Conservation (phyloP, 768 basidiomycete species). For the Mycena sanguinolenta region DNA sequence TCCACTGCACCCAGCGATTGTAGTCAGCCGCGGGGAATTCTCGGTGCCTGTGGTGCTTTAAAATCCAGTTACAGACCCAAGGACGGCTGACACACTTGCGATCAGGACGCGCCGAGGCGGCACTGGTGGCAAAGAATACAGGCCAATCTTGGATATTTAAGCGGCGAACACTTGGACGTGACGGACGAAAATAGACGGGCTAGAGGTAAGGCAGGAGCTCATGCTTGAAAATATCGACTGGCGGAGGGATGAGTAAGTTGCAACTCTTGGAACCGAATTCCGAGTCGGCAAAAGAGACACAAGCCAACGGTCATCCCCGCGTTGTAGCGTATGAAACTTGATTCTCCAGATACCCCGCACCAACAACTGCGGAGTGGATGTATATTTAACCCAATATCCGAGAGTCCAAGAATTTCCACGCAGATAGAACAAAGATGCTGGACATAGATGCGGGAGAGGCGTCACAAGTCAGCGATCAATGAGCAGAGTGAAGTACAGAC, state of each 20-base stretch:
- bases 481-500: too few species aligned
- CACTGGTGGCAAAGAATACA: background rate
- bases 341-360: constrained; percentile 2
- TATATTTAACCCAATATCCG: background rate
- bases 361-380: background rate
- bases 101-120: constrained; percentile 19
- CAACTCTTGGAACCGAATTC: background rate
- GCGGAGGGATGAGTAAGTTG: too few species aligned
- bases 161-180: background rate
- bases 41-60: background rate
- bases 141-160: background rate
- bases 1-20: background rate
- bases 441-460: too few species aligned
- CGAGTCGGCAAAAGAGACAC: too few species aligned
- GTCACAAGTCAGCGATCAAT: too few species aligned
- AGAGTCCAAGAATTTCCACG: too few species aligned
- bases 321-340: background rate
- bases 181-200: too few species aligned
- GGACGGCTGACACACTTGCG: constrained; percentile 13
- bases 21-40: background rate
- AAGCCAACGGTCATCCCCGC: background rate
- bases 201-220: too few species aligned
- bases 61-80: background rate
- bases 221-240: too few species aligned
- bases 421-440: too few species aligned